Percentiles rank a stretch among this genome's conserved stretches.
Conservation (phyloP, 345 rosid genomes). For the Murraya koenigii region DNA sequence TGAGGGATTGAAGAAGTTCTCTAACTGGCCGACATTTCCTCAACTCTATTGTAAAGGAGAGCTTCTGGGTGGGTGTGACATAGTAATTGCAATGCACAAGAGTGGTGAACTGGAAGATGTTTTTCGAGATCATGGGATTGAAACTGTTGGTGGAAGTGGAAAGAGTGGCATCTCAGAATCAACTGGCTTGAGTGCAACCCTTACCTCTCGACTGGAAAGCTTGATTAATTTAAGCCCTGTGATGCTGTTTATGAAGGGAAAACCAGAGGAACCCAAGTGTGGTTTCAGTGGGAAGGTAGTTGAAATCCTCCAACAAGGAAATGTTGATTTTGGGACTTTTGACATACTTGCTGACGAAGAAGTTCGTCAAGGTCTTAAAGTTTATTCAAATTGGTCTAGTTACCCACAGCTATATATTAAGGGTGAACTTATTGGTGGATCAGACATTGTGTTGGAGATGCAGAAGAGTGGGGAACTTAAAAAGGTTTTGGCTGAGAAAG, state of each 20-base stretch:
- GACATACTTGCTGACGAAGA: conserved; percentile 79
- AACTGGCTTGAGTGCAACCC: conserved; percentile 56
- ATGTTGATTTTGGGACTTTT: conserved; percentile 68
- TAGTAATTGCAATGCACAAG: conserved; percentile 81
- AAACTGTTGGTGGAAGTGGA: conserved; percentile 30
- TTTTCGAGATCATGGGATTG: conserved; percentile 63
- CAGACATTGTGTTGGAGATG: conserved; percentile 89
- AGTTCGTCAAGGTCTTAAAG: conserved; percentile 91
- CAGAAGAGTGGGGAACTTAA: conserved; percentile 90
- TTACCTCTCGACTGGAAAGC: conserved; percentile 55
- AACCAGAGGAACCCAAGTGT: conserved; percentile 81
- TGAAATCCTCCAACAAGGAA: conserved; percentile 74
- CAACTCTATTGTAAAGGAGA: conserved; percentile 95
- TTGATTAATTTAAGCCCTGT: conserved; percentile 67
- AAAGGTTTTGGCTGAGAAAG: conserved; percentile 62
- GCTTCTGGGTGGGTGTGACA: conserved; percentile 95
- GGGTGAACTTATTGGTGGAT: conserved; percentile 88
- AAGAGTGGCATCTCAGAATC: conserved; percentile 50
- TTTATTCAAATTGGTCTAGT: conserved; percentile 95
- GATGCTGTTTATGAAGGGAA: conserved; percentile 95
- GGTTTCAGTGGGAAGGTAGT: conserved; percentile 93
- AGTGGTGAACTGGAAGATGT: conserved; percentile 83
- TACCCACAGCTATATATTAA: conserved; percentile 84
- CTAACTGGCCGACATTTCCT: conserved; percentile 99
- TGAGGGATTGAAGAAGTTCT: conserved; percentile 92